Base-by-base conservation (phyloP, 208 protist species). In the Leishmania lainsoni region DNA sequence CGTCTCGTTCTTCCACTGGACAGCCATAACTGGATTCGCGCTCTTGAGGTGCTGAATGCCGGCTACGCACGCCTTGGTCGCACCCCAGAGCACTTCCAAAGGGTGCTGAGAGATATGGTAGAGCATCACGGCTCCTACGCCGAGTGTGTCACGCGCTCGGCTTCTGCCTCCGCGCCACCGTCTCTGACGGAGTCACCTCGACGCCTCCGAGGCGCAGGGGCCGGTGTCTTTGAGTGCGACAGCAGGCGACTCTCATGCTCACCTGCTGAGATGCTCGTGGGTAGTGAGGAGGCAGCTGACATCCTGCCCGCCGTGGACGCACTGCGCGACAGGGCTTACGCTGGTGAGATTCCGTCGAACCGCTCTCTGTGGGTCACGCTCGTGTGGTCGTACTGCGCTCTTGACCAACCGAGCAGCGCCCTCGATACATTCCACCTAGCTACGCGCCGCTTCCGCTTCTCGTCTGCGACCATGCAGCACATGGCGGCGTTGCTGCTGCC, bases 1-100 rank as follows among this genome's bases (percentile, higher is more conserved):
- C 93, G 93, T 26, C 89, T 98, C 0, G 92, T 97, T 9, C 86
- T 98, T 0, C 95, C 95, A 17, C 80, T 98, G 16, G 95, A 98
- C 74, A 85, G 73, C 17, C 83, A 93, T 71, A 85, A 97, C 75
- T 98, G 95, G 93, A 39, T 80, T 22, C 93, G 93, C 5, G 92
- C 95, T 39, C 89, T 98, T 45, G 92, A 97, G 82, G 90, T 98
- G 63, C 87, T 98, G 29, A 61, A 81, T 35, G 87, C 93, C 29
- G 51, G 87, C 49, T 98, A 96, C 86, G 93, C 92, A 8, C 79
- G 82, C 3, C 92, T 83, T 3, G 92, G 91, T n/a, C 83, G 90
- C 35, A 95, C 85, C 1, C 83, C 92, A 1, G 86, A 89, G 79
- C 90, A 98, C 83, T 96, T 93, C 82, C 89, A 97, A 76, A 72